These are phyloP conservation scores for Gossypium sturtianum DNA, from an alignment of 345 rosid species.

Conservation along the genomic window DNA sequence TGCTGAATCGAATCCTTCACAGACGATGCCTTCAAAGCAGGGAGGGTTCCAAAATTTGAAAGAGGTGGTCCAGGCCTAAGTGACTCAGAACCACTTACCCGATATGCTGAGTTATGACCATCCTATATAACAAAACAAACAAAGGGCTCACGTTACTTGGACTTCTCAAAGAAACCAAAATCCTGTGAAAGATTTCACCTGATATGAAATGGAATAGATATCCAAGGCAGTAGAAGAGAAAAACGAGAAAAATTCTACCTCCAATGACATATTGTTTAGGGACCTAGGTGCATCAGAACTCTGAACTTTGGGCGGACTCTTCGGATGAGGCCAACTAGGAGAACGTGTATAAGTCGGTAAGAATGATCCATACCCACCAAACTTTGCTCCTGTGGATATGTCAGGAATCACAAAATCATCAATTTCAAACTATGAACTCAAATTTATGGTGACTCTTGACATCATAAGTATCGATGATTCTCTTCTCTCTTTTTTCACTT, in stretches of 20 bases:
- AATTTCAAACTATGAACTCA: slow-evolving; percentile 24
- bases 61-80: slow-evolving; percentile 41
- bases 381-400: slow-evolving; percentile 71
- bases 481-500: slow-evolving; percentile 29
- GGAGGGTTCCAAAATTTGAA: slow-evolving; percentile 23
- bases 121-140: slow-evolving; percentile 38
- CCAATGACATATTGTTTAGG: slow-evolving; percentile 47
- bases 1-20: slow-evolving; percentile 31
- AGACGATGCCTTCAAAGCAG: slow-evolving; percentile 35
- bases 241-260: slow-evolving; percentile 43
- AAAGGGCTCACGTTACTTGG: slow-evolving; percentile 9
- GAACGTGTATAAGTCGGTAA: slow-evolving; percentile 76
- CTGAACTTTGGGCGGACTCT: slow-evolving; percentile 51
- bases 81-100: slow-evolving; percentile 32
- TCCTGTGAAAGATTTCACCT: slow-evolving; percentile 9
- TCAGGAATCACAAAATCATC: slow-evolving; percentile 20
- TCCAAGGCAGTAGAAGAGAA: too few species aligned
- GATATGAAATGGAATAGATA: neutral
- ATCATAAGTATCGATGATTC: slow-evolving; percentile 24
- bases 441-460: slow-evolving; percentile 20
- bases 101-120: slow-evolving; percentile 34
- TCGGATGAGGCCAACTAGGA: slow-evolving; percentile 57
- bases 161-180: slow-evolving; percentile 15
- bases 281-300: slow-evolving; percentile 42
- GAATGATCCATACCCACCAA: slow-evolving; percentile 98